These are phyloP conservation scores for Corylus americana DNA, from an alignment of 306 rosid genomes.

Conservation along the genomic window DNA sequence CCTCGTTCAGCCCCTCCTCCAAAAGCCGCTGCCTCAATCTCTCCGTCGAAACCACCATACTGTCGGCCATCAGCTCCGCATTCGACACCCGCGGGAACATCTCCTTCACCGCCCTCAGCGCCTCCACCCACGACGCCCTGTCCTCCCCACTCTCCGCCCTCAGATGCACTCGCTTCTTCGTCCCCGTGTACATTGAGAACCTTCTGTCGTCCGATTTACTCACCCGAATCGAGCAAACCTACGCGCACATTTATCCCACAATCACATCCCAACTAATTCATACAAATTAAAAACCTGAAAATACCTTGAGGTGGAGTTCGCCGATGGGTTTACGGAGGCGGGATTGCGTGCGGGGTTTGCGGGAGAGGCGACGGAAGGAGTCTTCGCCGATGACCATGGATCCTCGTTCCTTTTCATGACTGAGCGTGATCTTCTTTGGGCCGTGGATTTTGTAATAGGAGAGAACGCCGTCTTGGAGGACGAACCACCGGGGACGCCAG, in stretches of 20 bases:
- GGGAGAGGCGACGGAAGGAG: slow-evolving; percentile 32
- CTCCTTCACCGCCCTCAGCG: slow-evolving; percentile 50
- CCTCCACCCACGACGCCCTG: slow-evolving; percentile 44
- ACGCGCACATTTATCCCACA: neutral
- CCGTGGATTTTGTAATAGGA: slow-evolving; percentile 56
- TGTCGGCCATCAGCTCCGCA: slow-evolving; percentile 58
- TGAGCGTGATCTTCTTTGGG: slow-evolving; percentile 37
- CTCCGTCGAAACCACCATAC: slow-evolving; percentile 49
- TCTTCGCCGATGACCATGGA: slow-evolving; percentile 47
- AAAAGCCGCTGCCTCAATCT: slow-evolving; percentile 57
- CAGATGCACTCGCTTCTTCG: slow-evolving; percentile 55
- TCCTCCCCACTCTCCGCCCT: slow-evolving; percentile 51
- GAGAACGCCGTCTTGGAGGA: slow-evolving; percentile 48
- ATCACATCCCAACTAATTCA: too few relatives aligned
- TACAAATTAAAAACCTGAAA: too few relatives aligned
- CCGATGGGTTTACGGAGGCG: slow-evolving; percentile 40
- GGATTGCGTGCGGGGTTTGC: slow-evolving; percentile 23
- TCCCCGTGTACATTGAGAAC: slow-evolving; percentile 42
- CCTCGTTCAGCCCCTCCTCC: slow-evolving; percentile 63
- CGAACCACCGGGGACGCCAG: slow-evolving; percentile 56
- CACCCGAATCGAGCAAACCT: slow-evolving; percentile 51
- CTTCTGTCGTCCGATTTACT: slow-evolving; percentile 48
- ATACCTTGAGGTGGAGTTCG: slow-evolving; percentile 51
- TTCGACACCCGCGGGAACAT: slow-evolving; percentile 76
- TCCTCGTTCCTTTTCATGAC: slow-evolving; percentile 27